Evolutionary conservation across 2,329 filamentous ascomycete genomes (phyloP), one percentile per base, ranked within the genome.

Genomic region (Zasmidium angulare): DNA sequence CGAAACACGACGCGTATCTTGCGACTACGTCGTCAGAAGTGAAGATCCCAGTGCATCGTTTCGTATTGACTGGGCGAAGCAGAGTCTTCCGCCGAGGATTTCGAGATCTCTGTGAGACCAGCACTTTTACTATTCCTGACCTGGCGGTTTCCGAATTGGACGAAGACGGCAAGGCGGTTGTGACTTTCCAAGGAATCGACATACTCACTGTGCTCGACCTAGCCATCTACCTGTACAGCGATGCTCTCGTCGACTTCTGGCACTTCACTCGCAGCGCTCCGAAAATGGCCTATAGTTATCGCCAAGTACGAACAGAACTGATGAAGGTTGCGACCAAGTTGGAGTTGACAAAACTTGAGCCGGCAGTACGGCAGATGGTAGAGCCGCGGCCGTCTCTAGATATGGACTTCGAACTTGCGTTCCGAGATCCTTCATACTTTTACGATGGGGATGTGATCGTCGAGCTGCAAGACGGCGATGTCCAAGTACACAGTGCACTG

Each of bases 161-260:
- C 22, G 71, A 75, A 1, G 73, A 82, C 19, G 81, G 81, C 4
- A 83, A 81, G 48, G 76, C 81, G 1, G 73, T 87, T 10, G 70
- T 97, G 20, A 82, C 84, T 0, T 88, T 98, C 54, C 78, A 85
- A 20, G 83, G 85, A 1, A 76, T 93, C 12, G 92, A 97, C 70
- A 81, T 95, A 40, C 79, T 96, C 31, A 89, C 91, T 0, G 71
- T 97, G 6, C 78, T 96, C 58, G 93, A 96, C 66, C 67, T 98
- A 10, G 84, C 89, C 1, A 79, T 93, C 10, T 97, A 91, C 68
- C 72, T 89, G 7, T 98, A 98, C 72, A 88, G 87, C 4, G 95
- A 98, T 70, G 81, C 80, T 2, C 78, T 93, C 17, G 81, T 96
- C 29, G 91, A 95, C 60, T 89, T 93, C 19, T 98, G 95, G 95